Percentiles rank a stretch among this genome's conserved stretches.
Evolutionary conservation across 2,329 filamentous ascomycete genomes (phyloP).

Genomic region (Phoma sp.): DNA sequence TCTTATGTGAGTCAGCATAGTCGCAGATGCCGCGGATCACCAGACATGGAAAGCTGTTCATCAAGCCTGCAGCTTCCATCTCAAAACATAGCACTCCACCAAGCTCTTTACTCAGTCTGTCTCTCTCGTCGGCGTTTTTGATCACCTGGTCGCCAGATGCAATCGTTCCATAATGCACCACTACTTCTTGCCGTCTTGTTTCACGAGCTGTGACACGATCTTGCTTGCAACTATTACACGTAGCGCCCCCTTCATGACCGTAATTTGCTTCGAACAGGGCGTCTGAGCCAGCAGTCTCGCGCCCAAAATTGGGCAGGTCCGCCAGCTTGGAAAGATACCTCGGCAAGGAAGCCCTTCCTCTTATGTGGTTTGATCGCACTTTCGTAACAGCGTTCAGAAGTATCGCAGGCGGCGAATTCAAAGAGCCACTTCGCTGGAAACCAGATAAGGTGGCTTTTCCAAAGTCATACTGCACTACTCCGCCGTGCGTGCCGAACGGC

Average conservation of each 20-base stretch:
- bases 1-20: not conserved
- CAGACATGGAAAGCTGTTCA: not conserved
- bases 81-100: constrained; percentile 4
- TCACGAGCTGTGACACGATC: not conserved
- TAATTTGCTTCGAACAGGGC: constrained; percentile 1
- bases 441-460: constrained; percentile 6
- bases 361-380: constrained; percentile 4
- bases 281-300: not conserved
- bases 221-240: constrained; percentile 6
- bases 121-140: constrained; percentile 6
- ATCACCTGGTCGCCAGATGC: constrained; percentile 11
- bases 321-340: constrained; percentile 6
- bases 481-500: not conserved
- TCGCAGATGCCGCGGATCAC: not conserved
- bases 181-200: constrained; percentile 2
- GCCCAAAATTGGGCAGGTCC: not conserved
- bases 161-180: constrained; percentile 13
- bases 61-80: not conserved
- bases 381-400: constrained; percentile 17
- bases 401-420: constrained; percentile 14
- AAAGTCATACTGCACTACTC: constrained; percentile 15
- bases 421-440: constrained; percentile 8
- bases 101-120: constrained; percentile 14
- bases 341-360: not conserved
- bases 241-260: not conserved